Evolutionary conservation across 2,329 filamentous ascomycete species (phyloP).

Genomic region (Neocucurbitaria cava): DNA sequence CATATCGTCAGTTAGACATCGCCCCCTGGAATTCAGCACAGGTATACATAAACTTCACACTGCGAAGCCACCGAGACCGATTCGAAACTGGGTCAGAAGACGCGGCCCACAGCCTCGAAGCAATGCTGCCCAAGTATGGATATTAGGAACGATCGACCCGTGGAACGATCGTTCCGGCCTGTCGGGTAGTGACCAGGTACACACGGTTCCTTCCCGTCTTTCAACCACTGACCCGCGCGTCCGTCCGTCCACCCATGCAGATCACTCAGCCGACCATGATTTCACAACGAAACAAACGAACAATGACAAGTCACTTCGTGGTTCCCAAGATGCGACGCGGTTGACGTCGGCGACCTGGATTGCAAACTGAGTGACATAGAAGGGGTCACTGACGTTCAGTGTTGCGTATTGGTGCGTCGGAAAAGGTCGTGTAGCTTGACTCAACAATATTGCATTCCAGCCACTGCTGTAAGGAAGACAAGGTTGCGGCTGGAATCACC

Average conservation of each 20-base stretch:
- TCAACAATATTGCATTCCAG: no score
- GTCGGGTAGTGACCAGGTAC: neutral
- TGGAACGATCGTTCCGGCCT: conserved; percentile 5
- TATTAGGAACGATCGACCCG: neutral
- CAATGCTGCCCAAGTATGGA: neutral
- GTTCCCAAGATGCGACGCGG: neutral
- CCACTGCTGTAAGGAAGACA: no score
- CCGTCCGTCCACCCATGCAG: no score
- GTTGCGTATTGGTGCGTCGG: no score
- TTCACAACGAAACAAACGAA: neutral
- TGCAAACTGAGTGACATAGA: no score
- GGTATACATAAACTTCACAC: neutral
- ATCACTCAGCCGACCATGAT: neutral
- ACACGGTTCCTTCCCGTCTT: neutral
- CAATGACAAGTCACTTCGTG: neutral
- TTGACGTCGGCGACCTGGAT: neutral
- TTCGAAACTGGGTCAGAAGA: no score
- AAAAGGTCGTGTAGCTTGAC: no score
- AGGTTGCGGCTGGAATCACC: neutral
- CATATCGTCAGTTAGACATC: neutral
- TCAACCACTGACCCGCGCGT: neutral
- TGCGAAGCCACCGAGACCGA: neutral
- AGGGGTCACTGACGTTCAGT: no score
- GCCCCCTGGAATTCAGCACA: neutral
- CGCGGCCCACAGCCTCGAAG: no score